Percentiles rank a stretch among this genome's conserved stretches.
Evolutionary conservation across 2,329 filamentous ascomycete species (phyloP).

Genomic region (Mollisiaceae sp.): DNA sequence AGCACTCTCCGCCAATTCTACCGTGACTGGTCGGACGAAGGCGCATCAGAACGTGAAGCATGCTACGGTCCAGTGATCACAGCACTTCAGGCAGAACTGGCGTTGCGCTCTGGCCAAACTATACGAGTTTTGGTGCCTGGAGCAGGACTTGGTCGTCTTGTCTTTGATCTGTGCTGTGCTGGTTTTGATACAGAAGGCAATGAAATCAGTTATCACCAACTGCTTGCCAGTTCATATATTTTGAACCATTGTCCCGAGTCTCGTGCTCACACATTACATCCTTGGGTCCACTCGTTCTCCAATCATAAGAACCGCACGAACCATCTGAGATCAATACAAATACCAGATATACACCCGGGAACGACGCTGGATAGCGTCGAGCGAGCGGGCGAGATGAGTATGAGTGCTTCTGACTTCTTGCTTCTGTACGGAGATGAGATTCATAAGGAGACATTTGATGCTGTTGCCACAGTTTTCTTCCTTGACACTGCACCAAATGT

Average conservation of each 20-base stretch:
- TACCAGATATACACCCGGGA: constrained; percentile 83
- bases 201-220: constrained; percentile 95
- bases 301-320: constrained; percentile 77
- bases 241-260: constrained; percentile 68
- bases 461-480: constrained; percentile 91
- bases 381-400: constrained; percentile 74
- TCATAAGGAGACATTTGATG: constrained; percentile 71
- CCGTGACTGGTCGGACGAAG: constrained; percentile 89
- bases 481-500: constrained; percentile 96
- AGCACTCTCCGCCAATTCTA: constrained; percentile 94
- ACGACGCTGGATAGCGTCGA: constrained; percentile 51
- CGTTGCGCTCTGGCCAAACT: constrained; percentile 28
- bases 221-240: constrained; percentile 82
- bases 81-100: constrained; percentile 61
- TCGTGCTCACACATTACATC: constrained; percentile 75
- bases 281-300: constrained; percentile 87
- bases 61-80: constrained; percentile 77
- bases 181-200: constrained; percentile 86
- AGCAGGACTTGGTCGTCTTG: constrained; percentile 84
- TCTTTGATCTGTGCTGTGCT: constrained; percentile 79
- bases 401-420: constrained; percentile 92
- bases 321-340: constrained; percentile 73
- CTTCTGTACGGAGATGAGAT: constrained; percentile 75
- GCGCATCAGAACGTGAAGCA: constrained; percentile 72
- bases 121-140: constrained; percentile 79